These are phyloP conservation scores for Paraconiothyrium sp. DNA, from an alignment of 2,329 filamentous ascomycete genomes.

Conservation along the genomic window DNA sequence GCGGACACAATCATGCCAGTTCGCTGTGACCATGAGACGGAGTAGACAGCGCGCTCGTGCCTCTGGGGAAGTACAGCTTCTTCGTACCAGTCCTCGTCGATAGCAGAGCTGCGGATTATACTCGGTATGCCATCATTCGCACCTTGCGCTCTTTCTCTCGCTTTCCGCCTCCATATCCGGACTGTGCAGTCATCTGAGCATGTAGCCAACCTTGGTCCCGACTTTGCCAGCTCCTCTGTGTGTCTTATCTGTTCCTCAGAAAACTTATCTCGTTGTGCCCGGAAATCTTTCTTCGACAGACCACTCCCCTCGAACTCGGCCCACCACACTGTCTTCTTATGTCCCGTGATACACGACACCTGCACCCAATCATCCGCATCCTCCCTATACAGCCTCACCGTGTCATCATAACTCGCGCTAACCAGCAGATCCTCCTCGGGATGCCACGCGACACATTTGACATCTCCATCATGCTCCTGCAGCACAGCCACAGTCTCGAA, in stretches of 20 bases:
- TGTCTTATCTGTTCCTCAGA: conserved; percentile 46
- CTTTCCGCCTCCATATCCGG: conserved; percentile 77
- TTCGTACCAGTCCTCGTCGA: conserved; percentile 85
- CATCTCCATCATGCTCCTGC: conserved; percentile 93
- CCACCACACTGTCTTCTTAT: conserved; percentile 89
- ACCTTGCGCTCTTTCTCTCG: conserved; percentile 59
- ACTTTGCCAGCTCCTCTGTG: conserved; percentile 50
- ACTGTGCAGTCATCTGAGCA: conserved; percentile 85
- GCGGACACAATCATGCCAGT: conserved; percentile 85
- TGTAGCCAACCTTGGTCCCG: conserved; percentile 73
- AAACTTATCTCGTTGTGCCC: conserved; percentile 32
- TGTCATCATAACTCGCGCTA: conserved; percentile 94
- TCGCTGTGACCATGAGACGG: conserved; percentile 80
- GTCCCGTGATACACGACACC: conserved; percentile 81
- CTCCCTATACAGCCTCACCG: conserved; percentile 86
- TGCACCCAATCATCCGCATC: conserved; percentile 95
- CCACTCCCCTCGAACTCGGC: conserved; percentile 70
- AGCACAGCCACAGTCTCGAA: conserved; percentile 96
- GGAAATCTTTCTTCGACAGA: conserved; percentile 40
- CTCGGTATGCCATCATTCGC: conserved; percentile 77
- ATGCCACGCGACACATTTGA: conserved; percentile 94
- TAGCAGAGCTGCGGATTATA: conserved; percentile 77
- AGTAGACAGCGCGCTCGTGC: conserved; percentile 85
- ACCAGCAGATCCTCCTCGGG: conserved; percentile 81
- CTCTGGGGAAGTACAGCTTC: conserved; percentile 76